Conservation (phyloP, 169 alveolate species). For the Babesia bovis region DNA sequence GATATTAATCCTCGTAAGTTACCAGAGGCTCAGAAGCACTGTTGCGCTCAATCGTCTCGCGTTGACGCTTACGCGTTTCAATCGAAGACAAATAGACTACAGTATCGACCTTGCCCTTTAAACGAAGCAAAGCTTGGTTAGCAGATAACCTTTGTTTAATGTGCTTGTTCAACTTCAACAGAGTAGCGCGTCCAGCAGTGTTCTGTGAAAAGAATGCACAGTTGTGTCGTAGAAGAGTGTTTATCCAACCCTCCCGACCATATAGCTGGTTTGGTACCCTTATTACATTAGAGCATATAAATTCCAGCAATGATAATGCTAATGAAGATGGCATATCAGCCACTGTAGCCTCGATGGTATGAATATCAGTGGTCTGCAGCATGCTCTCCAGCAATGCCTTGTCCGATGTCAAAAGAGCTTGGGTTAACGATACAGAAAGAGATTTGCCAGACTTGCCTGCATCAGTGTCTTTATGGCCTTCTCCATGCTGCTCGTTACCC, state of each 20-base stretch:
- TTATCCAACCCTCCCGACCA: conserved; percentile 69
- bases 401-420: conserved; percentile 66
- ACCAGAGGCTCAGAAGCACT: conserved; percentile 59
- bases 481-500: neutral
- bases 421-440: conserved; percentile 51
- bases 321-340: conserved; percentile 61
- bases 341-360: conserved; percentile 57
- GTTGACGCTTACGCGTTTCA: conserved; percentile 29
- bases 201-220: conserved; percentile 38
- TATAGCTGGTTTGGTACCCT: conserved; percentile 63
- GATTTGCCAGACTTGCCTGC: conserved; percentile 8
- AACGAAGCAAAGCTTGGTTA: conserved; percentile 53
- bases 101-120: conserved; percentile 68
- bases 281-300: conserved; percentile 41
- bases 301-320: conserved; percentile 64
- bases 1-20: conserved; percentile 31
- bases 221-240: conserved; percentile 54
- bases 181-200: conserved; percentile 38
- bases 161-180: conserved; percentile 49
- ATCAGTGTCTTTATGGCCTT: neutral
- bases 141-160: conserved; percentile 38
- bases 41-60: conserved; percentile 38
- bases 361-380: conserved; percentile 41
- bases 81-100: conserved; percentile 54
- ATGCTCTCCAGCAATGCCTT: conserved; percentile 47